These are phyloP conservation scores for Scutellaria barbata DNA, from an alignment of 257 asterid genomes.

Conservation along the genomic window DNA sequence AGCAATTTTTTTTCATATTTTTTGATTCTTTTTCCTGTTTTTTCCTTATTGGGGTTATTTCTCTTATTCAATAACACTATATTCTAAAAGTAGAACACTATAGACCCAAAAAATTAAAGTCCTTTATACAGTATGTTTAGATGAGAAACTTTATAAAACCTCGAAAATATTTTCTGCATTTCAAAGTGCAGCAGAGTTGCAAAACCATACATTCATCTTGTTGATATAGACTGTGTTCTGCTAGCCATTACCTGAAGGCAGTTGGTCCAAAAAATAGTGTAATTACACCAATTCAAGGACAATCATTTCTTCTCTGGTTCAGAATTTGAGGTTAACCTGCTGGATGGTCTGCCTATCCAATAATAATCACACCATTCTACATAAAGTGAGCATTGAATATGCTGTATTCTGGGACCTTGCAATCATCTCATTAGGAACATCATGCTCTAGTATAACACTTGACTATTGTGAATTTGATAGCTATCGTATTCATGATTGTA, in stretches of 20 bases:
- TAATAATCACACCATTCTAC: neutral
- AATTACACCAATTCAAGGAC: neutral
- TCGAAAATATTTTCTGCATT: conserved; percentile 7
- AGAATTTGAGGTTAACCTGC: conserved; percentile 14
- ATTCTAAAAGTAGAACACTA: neutral
- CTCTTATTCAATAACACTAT: neutral
- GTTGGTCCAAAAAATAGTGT: conserved; percentile 12
- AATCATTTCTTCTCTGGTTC: conserved; percentile 10
- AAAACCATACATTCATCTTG: neutral
- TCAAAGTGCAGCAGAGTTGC: conserved; percentile 12
- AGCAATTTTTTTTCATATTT: neutral
- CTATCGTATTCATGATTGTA: neutral
- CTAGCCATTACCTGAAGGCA: conserved; percentile 26
- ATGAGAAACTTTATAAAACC: neutral
- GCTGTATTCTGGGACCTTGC: conserved; percentile 2
- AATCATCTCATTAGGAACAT: conserved; percentile 9
- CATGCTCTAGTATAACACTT: neutral
- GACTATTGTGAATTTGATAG: neutral
- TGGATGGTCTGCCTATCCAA: conserved; percentile 13
- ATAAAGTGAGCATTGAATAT: neutral
- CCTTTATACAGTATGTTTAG: neutral
- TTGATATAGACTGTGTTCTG: conserved; percentile 6
- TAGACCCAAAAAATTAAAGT: conserved; percentile 1
- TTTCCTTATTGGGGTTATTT: neutral
- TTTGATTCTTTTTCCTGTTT: neutral